These are phyloP conservation scores for Trypanosoma congolense DNA, from an alignment of 208 protist species.

Conservation along the genomic window DNA sequence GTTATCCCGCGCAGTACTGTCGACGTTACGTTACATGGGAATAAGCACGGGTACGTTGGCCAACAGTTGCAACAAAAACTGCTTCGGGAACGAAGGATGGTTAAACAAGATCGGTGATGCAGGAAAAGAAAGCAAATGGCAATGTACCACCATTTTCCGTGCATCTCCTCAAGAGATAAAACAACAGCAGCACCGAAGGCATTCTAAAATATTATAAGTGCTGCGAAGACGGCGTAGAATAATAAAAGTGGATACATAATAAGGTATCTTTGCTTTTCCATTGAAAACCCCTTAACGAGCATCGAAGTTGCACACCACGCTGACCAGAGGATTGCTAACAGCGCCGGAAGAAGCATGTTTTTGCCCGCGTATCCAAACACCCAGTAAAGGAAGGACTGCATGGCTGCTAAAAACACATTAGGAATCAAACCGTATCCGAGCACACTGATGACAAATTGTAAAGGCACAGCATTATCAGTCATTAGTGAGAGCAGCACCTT, in stretches of 20 bases:
- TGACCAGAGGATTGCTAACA: conserved; percentile 69
- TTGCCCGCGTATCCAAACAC: conserved; percentile 24
- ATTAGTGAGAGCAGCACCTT: conserved; percentile 76
- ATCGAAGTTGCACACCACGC: conserved; percentile 74
- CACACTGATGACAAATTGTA: conserved; percentile 70
- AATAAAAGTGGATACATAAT: conserved; percentile 76
- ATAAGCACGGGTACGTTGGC: too few species aligned
- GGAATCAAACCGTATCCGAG: conserved; percentile 80
- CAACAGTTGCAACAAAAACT: too few species aligned
- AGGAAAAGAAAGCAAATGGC: too few species aligned
- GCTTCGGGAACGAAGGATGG: too few species aligned
- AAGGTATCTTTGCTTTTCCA: conserved; percentile 66
- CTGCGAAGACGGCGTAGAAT: conserved; percentile 81
- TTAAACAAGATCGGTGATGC: too few species aligned
- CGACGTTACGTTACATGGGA: too few species aligned
- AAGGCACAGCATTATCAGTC: conserved; percentile 39
- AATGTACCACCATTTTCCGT: too few species aligned
- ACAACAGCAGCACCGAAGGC: background rate
- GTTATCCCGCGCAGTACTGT: too few species aligned
- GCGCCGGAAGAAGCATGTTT: conserved; percentile 30
- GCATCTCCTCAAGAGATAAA: conserved; percentile 4
- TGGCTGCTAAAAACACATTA: conserved; percentile 52
- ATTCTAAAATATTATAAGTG: conserved; percentile 65
- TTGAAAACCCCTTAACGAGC: conserved; percentile 48
- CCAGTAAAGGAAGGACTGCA: conserved; percentile 42